Base-by-base conservation (phyloP, 2,329 filamentous ascomycete species). In the Fusarium sulawesiense region DNA sequence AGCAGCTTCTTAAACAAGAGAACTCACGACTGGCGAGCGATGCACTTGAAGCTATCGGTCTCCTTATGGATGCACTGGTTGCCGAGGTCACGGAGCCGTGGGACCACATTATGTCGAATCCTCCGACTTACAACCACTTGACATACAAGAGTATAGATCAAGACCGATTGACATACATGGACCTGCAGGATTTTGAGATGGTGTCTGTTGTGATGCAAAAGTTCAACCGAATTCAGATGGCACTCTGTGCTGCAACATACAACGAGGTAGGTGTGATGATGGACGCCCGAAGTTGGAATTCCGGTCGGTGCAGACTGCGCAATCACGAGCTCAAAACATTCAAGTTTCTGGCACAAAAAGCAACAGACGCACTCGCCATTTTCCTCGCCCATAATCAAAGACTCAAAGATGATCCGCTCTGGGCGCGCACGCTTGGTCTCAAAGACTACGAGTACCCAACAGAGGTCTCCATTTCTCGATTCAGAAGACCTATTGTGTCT, bases 161-260 rank as follows among this genome's bases (percentile, higher is more conserved):
- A 5, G 78, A 83, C 42, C 79, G 82, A 18, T 72, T 74, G 4
- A 78, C 77, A n/a, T 83, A 82, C 57, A 73, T 83, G 13, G 70
- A 79, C 27, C 71, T 73, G 1, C 54, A 51, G 25, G 73, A 80
- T n/a, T 78, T 76, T 30, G 47, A 68, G 4, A 60, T 30, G 10
- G 20, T 56, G 18, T n/a, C n/a, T 4, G 42, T 41, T 2, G 45
- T 75, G 20, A 68, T 70, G 56, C 27, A 20, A 18, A 11, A 18
- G 4, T 55, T 75, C 16, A 76, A 70, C 32, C 48, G 40, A 7
- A 29, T 64, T 4, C 74, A 76, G 44, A 64, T 51, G 47, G 46
- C 76, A 10, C 65, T 83, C 4, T 78, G 78, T 18, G 76, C 81
- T 2, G 76, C 79, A 30, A 76, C 83, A 54, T 85, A 81, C 57